Percentiles rank a stretch among this genome's conserved stretches.
phyloP scores from a whole-genome alignment of 1,139 yeast species.

The Candida tunisiensis region DNA sequence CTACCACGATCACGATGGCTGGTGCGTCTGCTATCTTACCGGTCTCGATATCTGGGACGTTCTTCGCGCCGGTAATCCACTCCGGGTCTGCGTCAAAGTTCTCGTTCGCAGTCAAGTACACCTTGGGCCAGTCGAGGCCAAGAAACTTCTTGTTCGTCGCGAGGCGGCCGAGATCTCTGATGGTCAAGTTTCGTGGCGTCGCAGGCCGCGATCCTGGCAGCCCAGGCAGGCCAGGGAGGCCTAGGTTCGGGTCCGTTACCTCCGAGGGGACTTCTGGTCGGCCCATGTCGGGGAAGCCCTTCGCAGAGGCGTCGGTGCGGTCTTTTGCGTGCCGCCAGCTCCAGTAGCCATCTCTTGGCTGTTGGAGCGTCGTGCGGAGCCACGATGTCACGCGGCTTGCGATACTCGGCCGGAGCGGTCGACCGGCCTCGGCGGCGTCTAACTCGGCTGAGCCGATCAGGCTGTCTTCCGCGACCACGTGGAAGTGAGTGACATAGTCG shows the following conservation, averaged over 20 bases:
- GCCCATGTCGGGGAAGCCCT: too few relatives aligned
- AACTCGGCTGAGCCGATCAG: conserved; percentile 8
- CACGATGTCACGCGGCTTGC: too few relatives aligned
- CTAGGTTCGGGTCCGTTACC: too few relatives aligned
- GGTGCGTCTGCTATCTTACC: conserved; percentile 69
- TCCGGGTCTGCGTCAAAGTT: conserved; percentile 67
- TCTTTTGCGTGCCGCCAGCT: too few relatives aligned
- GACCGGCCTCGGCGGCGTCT: conserved; percentile 6
- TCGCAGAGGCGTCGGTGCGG: too few relatives aligned
- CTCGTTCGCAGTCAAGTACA: conserved; percentile 45
- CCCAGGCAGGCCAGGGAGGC: too few relatives aligned
- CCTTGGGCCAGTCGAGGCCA: conserved; percentile 11
- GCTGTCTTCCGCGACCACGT: too few relatives aligned
- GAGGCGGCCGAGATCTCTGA: conserved; percentile 9
- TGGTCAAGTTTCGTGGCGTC: conserved; percentile 9
- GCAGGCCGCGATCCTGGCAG: too few relatives aligned
- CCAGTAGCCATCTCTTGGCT: too few relatives aligned
- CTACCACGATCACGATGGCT: conserved; percentile 66
- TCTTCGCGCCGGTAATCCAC: conserved; percentile 66
- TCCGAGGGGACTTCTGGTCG: too few relatives aligned
- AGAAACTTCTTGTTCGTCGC: background rate
- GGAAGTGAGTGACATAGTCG: conserved; percentile 50
- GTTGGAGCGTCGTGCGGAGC: too few relatives aligned
- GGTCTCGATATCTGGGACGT: conserved; percentile 50
- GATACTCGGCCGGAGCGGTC: too few relatives aligned